Evolutionary conservation across 2,329 filamentous ascomycete genomes (phyloP).

Genomic region (Penicillium hordei): DNA sequence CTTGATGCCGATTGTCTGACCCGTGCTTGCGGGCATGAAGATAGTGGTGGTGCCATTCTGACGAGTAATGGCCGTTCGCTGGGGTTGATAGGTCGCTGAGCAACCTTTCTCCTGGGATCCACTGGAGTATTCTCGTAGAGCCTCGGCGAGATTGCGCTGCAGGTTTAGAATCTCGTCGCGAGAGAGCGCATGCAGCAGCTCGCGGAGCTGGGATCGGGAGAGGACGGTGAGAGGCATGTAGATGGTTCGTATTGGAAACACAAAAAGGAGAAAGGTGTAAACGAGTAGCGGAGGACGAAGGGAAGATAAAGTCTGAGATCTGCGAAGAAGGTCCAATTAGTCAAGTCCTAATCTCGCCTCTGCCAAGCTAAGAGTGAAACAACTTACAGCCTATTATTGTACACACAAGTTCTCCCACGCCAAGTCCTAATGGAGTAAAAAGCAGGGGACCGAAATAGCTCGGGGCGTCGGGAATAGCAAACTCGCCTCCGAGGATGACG

Average conservation of each 20-base stretch:
- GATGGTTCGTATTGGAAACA: not conserved
- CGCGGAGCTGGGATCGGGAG: conserved; percentile 56
- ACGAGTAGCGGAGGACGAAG: not conserved
- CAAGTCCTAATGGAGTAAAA: not conserved
- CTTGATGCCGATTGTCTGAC: conserved; percentile 62
- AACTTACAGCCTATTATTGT: not conserved
- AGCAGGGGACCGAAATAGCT: not conserved
- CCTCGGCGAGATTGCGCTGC: conserved; percentile 59
- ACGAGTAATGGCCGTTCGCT: conserved; percentile 60
- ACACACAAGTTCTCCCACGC: not conserved
- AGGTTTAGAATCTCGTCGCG: conserved; percentile 59
- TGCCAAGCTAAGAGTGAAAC: conserved; percentile 10
- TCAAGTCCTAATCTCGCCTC: not conserved
- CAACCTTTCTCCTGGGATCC: conserved; percentile 60
- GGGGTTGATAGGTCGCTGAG: conserved; percentile 61
- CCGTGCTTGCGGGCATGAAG: conserved; percentile 66
- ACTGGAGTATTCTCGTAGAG: conserved; percentile 65
- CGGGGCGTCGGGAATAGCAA: not conserved
- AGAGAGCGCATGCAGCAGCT: conserved; percentile 55
- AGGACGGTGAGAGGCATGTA: conserved; percentile 62
- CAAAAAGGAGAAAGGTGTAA: not conserved
- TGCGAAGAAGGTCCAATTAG: conserved; percentile 8
- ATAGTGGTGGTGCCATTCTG: conserved; percentile 63
- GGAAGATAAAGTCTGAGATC: conserved; percentile 2
- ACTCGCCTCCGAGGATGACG: conserved; percentile 4